These are phyloP conservation scores for Neocatenulostroma microsporum DNA, from an alignment of 2,329 filamentous ascomycete species.

Conservation along the genomic window DNA sequence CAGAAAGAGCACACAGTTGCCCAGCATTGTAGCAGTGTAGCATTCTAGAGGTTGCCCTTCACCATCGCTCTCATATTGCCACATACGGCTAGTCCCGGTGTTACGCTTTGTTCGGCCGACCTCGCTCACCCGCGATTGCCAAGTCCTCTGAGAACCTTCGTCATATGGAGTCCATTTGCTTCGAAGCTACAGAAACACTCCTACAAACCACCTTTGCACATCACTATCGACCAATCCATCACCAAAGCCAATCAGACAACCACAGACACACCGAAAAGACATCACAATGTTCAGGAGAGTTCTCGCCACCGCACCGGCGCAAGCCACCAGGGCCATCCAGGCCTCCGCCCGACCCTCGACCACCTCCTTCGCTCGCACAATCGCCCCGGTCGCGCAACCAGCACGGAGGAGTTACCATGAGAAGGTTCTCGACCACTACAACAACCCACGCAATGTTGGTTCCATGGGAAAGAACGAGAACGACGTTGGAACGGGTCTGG, in stretches of 20 bases:
- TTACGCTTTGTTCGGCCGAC: no score
- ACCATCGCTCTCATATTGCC: no score
- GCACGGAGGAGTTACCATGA: conserved; percentile 53
- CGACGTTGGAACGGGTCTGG: conserved; percentile 84
- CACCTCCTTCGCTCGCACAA: conserved; percentile 36
- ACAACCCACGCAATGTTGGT: conserved; percentile 68
- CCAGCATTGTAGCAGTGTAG: no score
- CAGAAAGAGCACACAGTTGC: no score
- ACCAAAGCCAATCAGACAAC: not conserved
- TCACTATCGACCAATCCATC: not conserved
- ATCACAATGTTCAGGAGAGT: conserved; percentile 52
- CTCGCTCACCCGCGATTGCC: no score
- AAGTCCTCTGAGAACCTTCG: no score
- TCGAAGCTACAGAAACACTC: no score
- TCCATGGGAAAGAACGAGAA: conserved; percentile 69
- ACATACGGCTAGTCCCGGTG: no score
- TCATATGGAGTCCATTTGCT: no score
- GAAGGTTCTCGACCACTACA: conserved; percentile 76
- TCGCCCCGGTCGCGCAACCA: conserved; percentile 32
- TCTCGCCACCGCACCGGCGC: conserved; percentile 46
- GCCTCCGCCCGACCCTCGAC: conserved; percentile 44
- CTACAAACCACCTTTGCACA: conserved; percentile 2
- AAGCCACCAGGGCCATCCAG: conserved; percentile 44
- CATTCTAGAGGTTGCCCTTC: no score
- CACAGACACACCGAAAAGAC: not conserved